Conservation (phyloP, 495 filamentous ascomycete species). For the Cercophora scortea region DNA sequence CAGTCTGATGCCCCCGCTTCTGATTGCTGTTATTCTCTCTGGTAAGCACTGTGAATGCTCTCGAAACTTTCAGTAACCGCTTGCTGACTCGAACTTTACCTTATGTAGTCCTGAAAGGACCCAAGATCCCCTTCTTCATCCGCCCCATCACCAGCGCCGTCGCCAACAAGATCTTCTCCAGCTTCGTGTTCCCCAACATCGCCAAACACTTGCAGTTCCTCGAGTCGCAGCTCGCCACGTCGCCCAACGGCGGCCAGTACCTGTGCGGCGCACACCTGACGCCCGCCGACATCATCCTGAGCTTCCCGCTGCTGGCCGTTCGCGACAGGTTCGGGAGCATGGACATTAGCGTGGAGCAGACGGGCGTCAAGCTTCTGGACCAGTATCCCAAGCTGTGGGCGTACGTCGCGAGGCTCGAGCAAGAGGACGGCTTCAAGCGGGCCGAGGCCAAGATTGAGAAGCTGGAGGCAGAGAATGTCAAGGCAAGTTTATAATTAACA, state of each 20-base stretch:
- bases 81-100: too few relatives aligned
- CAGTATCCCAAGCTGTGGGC: conserved; percentile 41
- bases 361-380: conserved; percentile 10
- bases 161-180: conserved; percentile 49
- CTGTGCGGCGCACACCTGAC: conserved; percentile 67
- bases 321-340: conserved; percentile 48
- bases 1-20: conserved; percentile 18
- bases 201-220: conserved; percentile 62
- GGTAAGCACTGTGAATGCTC: conserved; percentile 5
- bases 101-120: conserved; percentile 40
- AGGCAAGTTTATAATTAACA: too few relatives aligned
- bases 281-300: conserved; percentile 73
- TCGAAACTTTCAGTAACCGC: too few relatives aligned
- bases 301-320: conserved; percentile 59
- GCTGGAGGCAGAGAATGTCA: conserved; percentile 28
- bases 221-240: conserved; percentile 59
- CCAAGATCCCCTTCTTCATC: conserved; percentile 76
- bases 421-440: conserved; percentile 50
- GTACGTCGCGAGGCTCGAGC: conserved; percentile 57
- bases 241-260: conserved; percentile 49
- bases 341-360: conserved; percentile 6
- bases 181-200: conserved; percentile 57
- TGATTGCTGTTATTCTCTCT: conserved; percentile 8
- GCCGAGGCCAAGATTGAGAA: conserved; percentile 52
- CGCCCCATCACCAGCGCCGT: conserved; percentile 64